Conservation (phyloP, 306 rosid genomes). For the Acacia melanoxylon region DNA sequence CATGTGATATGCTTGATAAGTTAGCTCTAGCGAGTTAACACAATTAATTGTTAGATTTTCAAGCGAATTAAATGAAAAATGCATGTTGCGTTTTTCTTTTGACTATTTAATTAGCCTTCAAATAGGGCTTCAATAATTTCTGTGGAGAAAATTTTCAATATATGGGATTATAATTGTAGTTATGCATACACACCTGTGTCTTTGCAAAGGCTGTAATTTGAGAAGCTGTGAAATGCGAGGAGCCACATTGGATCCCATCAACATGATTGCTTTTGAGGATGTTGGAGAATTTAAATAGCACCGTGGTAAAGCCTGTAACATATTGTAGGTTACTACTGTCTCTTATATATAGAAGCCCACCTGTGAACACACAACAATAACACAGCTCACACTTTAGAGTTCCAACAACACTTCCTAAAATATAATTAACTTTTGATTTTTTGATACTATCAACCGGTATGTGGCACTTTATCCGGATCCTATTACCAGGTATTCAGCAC, state of each 20-base stretch:
- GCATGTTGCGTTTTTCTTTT: background rate
- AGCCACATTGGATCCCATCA: constrained; percentile 66
- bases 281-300: constrained; percentile 62
- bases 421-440: background rate
- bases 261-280: constrained; percentile 44
- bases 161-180: background rate
- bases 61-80: background rate
- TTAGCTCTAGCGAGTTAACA: background rate
- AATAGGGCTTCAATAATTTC: background rate
- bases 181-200: constrained; percentile 61
- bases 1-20: background rate
- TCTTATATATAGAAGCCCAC: constrained; percentile 73
- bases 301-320: constrained; percentile 64
- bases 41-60: background rate
- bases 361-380: constrained; percentile 34
- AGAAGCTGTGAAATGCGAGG: constrained; percentile 50
- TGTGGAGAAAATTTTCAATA: background rate
- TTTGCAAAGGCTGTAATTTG: constrained; percentile 66
- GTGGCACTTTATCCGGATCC: too few species aligned
- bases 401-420: background rate
- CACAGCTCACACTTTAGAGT: background rate
- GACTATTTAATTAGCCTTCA: background rate
- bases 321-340: constrained; percentile 79
- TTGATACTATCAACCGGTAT: too few species aligned
- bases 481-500: too few species aligned